A percentile compares a stretch with the other conserved stretches of the same genome.
Evolutionary conservation across 2,329 filamentous ascomycete genomes (phyloP).

Genomic region (Raffaelea deltoideospora): DNA sequence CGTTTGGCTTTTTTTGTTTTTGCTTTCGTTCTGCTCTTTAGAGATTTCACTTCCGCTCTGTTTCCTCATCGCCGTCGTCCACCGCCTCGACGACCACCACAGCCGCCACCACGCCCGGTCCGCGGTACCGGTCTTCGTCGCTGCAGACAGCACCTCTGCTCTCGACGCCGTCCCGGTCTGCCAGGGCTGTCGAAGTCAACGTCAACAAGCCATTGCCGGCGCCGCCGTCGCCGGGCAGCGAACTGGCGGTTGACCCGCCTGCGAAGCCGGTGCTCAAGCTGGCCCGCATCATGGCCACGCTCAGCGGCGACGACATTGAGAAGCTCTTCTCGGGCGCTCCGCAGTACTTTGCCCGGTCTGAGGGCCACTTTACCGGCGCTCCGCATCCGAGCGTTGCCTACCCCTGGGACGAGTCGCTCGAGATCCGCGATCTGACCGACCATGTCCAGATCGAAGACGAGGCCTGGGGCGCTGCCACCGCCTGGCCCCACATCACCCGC

Average conservation of each 20-base stretch:
- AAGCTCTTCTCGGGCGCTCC: slow-evolving; percentile 63
- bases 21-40: too few relatives aligned
- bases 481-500: slow-evolving; percentile 45
- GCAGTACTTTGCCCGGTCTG: slow-evolving; percentile 49
- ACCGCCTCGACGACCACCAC: not conserved
- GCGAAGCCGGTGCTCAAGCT: slow-evolving; percentile 33
- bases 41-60: too few relatives aligned
- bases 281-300: slow-evolving; percentile 42
- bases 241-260: slow-evolving; percentile 22
- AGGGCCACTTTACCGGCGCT: slow-evolving; percentile 43
- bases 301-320: slow-evolving; percentile 45
- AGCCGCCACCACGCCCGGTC: too few relatives aligned
- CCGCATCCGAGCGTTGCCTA: slow-evolving; percentile 50
- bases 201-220: slow-evolving; percentile 43
- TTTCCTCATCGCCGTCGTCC: not conserved
- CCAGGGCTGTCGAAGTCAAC: slow-evolving; percentile 19
- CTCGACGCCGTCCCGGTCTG: slow-evolving; percentile 2
- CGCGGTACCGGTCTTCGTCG: not conserved
- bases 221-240: slow-evolving; percentile 28
- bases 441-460: slow-evolving; percentile 47
- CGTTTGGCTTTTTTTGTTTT: too few relatives aligned
- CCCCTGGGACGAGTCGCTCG: slow-evolving; percentile 48
- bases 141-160: slow-evolving; percentile 2
- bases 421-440: slow-evolving; percentile 49
- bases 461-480: slow-evolving; percentile 47